These are phyloP conservation scores for Termitomyces sp. DNA, from an alignment of 768 basidiomycete genomes.

Conservation along the genomic window DNA sequence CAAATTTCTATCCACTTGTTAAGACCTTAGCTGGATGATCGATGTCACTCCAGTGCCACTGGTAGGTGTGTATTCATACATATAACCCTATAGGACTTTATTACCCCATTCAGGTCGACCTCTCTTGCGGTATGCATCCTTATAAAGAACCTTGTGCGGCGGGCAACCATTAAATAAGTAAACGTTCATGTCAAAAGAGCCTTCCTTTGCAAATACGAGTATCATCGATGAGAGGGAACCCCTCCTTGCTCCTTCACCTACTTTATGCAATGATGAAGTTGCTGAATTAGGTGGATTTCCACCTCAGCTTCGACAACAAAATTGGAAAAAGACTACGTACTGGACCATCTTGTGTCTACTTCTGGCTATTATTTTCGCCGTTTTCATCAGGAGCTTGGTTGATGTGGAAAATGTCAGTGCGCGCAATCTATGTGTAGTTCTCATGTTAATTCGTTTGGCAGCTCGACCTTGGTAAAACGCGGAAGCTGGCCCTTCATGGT, in stretches of 20 bases:
- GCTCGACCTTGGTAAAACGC: conserved; percentile 74
- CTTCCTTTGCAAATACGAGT: no score
- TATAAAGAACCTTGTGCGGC: not conserved
- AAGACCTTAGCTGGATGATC: not conserved
- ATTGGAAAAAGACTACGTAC: conserved; percentile 18
- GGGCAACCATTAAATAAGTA: not conserved
- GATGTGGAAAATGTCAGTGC: conserved; percentile 65
- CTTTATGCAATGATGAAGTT: not conserved
- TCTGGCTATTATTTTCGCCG: conserved; percentile 30
- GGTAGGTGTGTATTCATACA: not conserved
- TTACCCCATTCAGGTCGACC: not conserved
- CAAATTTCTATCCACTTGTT: not conserved
- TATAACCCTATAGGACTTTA: not conserved
- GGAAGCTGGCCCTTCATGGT: conserved; percentile 82
- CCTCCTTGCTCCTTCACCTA: not conserved
- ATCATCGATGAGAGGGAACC: not conserved
- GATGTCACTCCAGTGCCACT: not conserved
- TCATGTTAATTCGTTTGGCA: conserved; percentile 21
- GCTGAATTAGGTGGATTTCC: not conserved
- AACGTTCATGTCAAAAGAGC: not conserved
- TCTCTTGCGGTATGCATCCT: not conserved
- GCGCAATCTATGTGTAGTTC: conserved; percentile 15
- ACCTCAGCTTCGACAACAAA: not conserved
- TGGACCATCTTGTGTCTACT: conserved; percentile 28
- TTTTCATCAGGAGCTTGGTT: conserved; percentile 66